Evolutionary conservation across 108 stramenopile species (phyloP), one percentile per base, ranked within the genome.

Genomic region (Mediolabrus comicus): DNA sequence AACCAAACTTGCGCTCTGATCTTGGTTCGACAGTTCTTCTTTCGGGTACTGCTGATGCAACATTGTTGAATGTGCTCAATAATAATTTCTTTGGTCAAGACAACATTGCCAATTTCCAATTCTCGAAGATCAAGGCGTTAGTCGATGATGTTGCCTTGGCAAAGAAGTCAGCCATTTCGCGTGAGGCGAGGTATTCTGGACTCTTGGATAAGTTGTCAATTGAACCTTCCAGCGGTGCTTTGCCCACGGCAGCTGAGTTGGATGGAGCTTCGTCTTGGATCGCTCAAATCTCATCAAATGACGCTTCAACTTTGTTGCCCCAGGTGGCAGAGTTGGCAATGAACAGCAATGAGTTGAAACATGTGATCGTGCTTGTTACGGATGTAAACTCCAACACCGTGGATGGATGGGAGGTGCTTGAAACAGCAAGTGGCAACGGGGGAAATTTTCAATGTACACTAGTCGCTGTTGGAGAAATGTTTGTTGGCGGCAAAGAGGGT

Each of bases 171-270:
- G 83, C 94, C 0, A 65, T 94, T 35, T 77, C 80, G 51, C 81
- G 96, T 12, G 80, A 81, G 32, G 88, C 92, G 8, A 74, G 96
- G 9, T 96, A 95, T 82, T 86, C 87, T 24, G 95, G 95, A 16
- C 76, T 96, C 43, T 69, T 95, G 64, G 84, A 93, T 69, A 91
- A 94, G 46, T 70, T 96, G 35, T 87, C 85, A 35, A 59, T 69
- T 25, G 72, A 85, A 19, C 19, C 62, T 24, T 62, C 62, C 11
- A 39, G 16, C 17, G 28, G 31, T 19, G 65, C 63, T 4, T 49
- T 89, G 52, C 85, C 88, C 14, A 72, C 79, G 14, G 61, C 25
- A 17, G 86, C 46, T 14, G 76, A 84, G 62, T 56, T 92, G 61
- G 83, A 75, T 24, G 83, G 79, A 3, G 84, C 84, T 61, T 67